Percentiles rank a stretch among this genome's conserved stretches.
phyloP scores from a whole-genome alignment of 2,329 filamentous ascomycete genomes.

The Rasamsonia emersonii region DNA sequence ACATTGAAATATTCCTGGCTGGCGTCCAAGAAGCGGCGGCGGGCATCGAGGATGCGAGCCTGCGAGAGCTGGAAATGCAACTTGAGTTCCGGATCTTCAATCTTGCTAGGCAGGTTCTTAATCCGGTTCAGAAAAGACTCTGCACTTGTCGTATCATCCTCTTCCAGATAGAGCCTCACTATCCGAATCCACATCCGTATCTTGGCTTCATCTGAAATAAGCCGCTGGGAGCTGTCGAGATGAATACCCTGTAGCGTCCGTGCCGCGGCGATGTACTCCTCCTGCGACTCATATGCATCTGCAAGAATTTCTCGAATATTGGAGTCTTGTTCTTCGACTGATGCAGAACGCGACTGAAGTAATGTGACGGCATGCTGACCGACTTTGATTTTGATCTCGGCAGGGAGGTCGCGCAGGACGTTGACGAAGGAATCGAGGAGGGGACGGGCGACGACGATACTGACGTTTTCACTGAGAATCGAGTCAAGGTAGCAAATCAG shows the following conservation, averaged over 20 bases:
- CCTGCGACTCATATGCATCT: slow-evolving; percentile 69
- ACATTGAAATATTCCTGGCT: slow-evolving; percentile 82
- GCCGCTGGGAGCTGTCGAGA: slow-evolving; percentile 79
- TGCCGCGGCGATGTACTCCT: slow-evolving; percentile 73
- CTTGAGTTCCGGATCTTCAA: slow-evolving; percentile 63
- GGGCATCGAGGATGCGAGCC: slow-evolving; percentile 85
- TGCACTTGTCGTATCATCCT: slow-evolving; percentile 78
- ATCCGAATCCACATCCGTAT: slow-evolving; percentile 87
- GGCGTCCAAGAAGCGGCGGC: slow-evolving; percentile 81
- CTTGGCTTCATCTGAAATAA: slow-evolving; percentile 72
- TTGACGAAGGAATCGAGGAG: slow-evolving; percentile 64
- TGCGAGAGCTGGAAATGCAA: slow-evolving; percentile 86
- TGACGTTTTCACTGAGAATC: slow-evolving; percentile 60
- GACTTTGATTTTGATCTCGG: slow-evolving; percentile 63
- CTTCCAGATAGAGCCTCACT: slow-evolving; percentile 86
- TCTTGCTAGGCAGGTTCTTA: slow-evolving; percentile 77
- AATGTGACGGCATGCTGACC: slow-evolving; percentile 63
- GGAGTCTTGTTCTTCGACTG: slow-evolving; percentile 78
- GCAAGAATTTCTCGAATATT: slow-evolving; percentile 72
- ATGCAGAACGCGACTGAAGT: slow-evolving; percentile 58
- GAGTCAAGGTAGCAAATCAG: slow-evolving; percentile 62
- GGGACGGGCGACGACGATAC: slow-evolving; percentile 65
- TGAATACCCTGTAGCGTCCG: slow-evolving; percentile 73
- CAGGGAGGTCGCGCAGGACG: slow-evolving; percentile 43
- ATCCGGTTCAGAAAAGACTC: slow-evolving; percentile 88